phyloP scores from a whole-genome alignment of 2,329 filamentous ascomycete genomes.

The Colletotrichum lupini region DNA sequence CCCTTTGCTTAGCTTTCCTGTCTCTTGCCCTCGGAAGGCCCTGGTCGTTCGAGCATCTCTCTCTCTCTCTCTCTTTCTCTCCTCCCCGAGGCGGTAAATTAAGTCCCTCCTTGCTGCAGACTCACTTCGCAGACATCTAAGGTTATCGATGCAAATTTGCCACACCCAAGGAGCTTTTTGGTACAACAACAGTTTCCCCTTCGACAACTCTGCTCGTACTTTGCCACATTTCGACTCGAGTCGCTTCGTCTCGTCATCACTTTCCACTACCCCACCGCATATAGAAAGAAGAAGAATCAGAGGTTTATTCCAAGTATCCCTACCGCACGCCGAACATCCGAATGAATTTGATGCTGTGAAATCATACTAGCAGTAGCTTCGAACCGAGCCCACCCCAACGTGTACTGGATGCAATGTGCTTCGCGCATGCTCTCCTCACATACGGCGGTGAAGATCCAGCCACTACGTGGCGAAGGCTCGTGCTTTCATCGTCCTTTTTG shows the following conservation, averaged over 20 bases:
- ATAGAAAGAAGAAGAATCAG: slow-evolving; percentile 27
- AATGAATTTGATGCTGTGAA: slow-evolving; percentile 35
- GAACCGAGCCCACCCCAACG: neutral
- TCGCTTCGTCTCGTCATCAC: slow-evolving; percentile 21
- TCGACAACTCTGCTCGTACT: slow-evolving; percentile 12
- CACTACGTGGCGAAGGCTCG: neutral
- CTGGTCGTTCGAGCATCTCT: neutral
- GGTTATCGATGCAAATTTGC: slow-evolving; percentile 24
- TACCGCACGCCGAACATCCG: slow-evolving; percentile 34
- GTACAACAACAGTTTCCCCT: slow-evolving; percentile 17
- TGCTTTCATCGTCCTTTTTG: neutral
- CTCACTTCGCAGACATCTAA: slow-evolving; percentile 20
- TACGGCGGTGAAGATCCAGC: neutral
- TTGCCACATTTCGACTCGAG: slow-evolving; percentile 8
- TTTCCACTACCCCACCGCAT: slow-evolving; percentile 11
- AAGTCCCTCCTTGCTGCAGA: slow-evolving; percentile 17
- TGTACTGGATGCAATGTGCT: neutral
- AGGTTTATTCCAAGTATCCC: slow-evolving; percentile 35
- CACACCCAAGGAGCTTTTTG: slow-evolving; percentile 33
- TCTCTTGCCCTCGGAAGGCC: slow-evolving; percentile 22
- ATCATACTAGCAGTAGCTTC: slow-evolving; percentile 24
- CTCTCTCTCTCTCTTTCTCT: too few species aligned
- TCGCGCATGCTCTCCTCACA: slow-evolving; percentile 7
- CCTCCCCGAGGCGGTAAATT: slow-evolving; percentile 14
- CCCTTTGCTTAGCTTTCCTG: neutral